Evolutionary conservation across 768 basidiomycete genomes (phyloP).

Genomic region (Lactarius akahatsu): DNA sequence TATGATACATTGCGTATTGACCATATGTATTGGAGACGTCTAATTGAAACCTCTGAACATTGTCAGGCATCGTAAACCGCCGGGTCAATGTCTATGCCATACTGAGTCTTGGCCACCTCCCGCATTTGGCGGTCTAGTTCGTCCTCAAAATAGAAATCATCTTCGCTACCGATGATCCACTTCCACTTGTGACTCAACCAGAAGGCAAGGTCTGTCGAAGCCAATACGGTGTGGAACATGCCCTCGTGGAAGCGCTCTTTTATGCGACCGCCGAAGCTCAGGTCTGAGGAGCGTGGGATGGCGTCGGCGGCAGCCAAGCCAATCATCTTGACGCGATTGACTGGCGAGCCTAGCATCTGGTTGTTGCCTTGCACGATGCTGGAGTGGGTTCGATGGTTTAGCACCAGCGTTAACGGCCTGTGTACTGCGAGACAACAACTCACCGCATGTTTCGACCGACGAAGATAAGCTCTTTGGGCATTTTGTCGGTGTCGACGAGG

Average conservation of each 20-base stretch:
- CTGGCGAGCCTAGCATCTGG: slow-evolving; percentile 79
- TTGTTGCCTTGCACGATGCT: slow-evolving; percentile 60
- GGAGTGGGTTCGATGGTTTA: background rate
- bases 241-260: slow-evolving; percentile 58
- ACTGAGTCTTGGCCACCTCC: slow-evolving; percentile 21
- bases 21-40: background rate
- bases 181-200: slow-evolving; percentile 40
- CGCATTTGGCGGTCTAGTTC: slow-evolving; percentile 25
- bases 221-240: slow-evolving; percentile 62
- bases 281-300: slow-evolving; percentile 46
- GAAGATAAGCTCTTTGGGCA: slow-evolving; percentile 77
- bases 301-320: slow-evolving; percentile 79
- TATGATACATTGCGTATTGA: background rate
- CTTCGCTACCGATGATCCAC: slow-evolving; percentile 18
- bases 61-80: slow-evolving; percentile 16
- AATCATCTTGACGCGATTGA: slow-evolving; percentile 88
- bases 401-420: background rate
- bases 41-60: background rate
- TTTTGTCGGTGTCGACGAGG: slow-evolving; percentile 68
- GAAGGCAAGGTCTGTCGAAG: slow-evolving; percentile 72
- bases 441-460: slow-evolving; percentile 75
- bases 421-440: slow-evolving; percentile 4
- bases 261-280: slow-evolving; percentile 44
- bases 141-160: slow-evolving; percentile 8
- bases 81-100: slow-evolving; percentile 23